Conservation (phyloP, 2,329 filamentous ascomycete genomes). For the Clarireedia homoeocarpa region DNA sequence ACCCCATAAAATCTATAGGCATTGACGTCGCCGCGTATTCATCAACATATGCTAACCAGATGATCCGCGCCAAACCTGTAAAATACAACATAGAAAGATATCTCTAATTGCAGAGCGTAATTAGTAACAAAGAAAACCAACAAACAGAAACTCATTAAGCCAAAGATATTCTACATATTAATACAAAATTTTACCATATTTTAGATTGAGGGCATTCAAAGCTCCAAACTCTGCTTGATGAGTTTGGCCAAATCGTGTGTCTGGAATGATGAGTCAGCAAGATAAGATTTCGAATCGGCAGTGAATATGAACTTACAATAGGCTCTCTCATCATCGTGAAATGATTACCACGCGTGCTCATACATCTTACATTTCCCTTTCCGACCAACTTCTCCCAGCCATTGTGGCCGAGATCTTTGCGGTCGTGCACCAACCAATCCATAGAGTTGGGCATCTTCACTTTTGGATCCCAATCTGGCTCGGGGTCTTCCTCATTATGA, state of each 20-base stretch:
- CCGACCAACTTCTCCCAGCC: constrained; percentile 42
- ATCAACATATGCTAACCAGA: no score
- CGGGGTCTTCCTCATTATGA: constrained; percentile 49
- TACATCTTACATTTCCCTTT: constrained; percentile 12
- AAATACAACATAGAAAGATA: no score
- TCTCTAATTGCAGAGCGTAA: no score
- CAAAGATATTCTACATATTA: background rate
- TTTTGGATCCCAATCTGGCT: constrained; percentile 50
- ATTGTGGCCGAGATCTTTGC: constrained; percentile 61
- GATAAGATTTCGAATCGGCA: background rate
- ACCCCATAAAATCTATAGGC: no score
- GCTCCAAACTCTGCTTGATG: constrained; percentile 5
- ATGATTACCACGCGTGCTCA: constrained; percentile 17
- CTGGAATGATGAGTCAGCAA: constrained; percentile 4
- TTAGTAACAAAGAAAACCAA: background rate
- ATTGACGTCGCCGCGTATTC: no score
- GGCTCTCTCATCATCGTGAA: constrained; percentile 22
- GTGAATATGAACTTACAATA: constrained; percentile 12
- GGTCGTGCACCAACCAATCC: constrained; percentile 64
- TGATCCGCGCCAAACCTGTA: no score
- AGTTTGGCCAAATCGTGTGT: constrained; percentile 3
- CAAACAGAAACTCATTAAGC: background rate
- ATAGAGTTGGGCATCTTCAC: constrained; percentile 39
- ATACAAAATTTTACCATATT: background rate
- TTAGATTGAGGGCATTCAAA: background rate